Base-by-base conservation (phyloP, 2,329 filamentous ascomycete genomes). In the Xylariaceae sp. region DNA sequence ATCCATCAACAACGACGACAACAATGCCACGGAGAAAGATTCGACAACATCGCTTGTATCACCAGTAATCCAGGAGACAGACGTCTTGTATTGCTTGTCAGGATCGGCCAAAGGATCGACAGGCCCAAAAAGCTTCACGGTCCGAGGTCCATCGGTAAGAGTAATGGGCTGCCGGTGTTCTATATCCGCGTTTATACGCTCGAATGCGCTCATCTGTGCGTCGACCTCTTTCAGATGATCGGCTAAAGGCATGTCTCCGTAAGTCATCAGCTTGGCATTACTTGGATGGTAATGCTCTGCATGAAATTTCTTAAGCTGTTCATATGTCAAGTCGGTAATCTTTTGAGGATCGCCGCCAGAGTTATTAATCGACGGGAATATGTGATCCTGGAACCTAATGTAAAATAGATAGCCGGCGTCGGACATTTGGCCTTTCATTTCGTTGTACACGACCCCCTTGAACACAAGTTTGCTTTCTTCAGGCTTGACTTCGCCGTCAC, bases 381-480 rank as follows among this genome's bases (percentile, higher is more conserved):
- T 89, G 69, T 94, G 87, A 65, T 97, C 91, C 68, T 95, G 90
- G 72, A 95, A 99, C 51, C 87, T 83, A 62, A 96, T 95, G 71
- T 96, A 97, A 76, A 89, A 99, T 0, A 97, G 77, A 66, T 99
- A 99, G 62, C 90, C 90, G 5, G 92, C 91, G 70, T 99, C 94
- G 2, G 94, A 97, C 86, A 97, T 95, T 68, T 96, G 91, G 0
- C 94, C 94, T 74, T 99, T 99, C 94, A 99, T 99, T 75, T 99
- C 94, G 67, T 99, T 99, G 75, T 97, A 97, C 0, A 97, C 92
- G 1, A 97, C 94, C 30, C 92, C 92, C 74, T 97, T 97, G 79
- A 97, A 97, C 0, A 96, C 89, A 41, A 95, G 74, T 60, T 83
- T 84, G 69, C 84, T 83, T 67, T 84, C 81, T 53, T 84, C 79